Conservation (phyloP, 352 stramenopile genomes). For the Globisporangium splendens region DNA sequence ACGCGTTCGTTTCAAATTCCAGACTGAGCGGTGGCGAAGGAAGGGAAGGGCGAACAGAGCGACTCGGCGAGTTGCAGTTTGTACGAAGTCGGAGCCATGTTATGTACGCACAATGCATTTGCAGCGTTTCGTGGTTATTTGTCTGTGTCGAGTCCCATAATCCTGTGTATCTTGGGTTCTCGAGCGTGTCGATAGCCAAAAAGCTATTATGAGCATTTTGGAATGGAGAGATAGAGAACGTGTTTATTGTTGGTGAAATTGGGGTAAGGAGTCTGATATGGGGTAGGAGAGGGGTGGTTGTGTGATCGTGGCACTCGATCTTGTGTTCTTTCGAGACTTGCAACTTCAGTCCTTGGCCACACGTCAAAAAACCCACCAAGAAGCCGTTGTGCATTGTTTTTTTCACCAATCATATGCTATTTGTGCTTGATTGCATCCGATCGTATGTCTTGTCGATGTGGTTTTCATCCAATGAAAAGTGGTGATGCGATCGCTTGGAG, state of each 20-base stretch:
- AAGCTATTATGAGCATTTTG: no score
- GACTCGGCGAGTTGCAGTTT: not conserved
- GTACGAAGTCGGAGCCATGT: not conserved
- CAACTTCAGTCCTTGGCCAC: not conserved
- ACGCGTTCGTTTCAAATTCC: slow-evolving; percentile 13
- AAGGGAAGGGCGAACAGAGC: no score
- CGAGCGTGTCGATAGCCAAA: no score
- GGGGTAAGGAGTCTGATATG: no score
- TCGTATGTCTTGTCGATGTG: no score
- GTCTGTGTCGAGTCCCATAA: no score
- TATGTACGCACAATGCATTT: no score
- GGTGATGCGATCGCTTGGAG: not conserved
- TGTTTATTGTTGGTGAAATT: no score
- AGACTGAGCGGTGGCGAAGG: slow-evolving; percentile 10
- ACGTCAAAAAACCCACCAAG: not conserved
- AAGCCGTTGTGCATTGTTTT: slow-evolving; percentile 1
- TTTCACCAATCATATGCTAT: not conserved
- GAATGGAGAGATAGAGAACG: no score
- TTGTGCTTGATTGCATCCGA: no score
- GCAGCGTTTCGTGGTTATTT: no score
- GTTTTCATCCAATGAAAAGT: not conserved
- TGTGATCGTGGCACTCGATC: not conserved
- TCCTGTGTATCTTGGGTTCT: no score
- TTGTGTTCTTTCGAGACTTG: slow-evolving; percentile 2
- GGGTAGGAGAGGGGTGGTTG: not conserved